phyloP scores from a whole-genome alignment of 2,329 filamentous ascomycete genomes.

The Fusarium coffeatum region DNA sequence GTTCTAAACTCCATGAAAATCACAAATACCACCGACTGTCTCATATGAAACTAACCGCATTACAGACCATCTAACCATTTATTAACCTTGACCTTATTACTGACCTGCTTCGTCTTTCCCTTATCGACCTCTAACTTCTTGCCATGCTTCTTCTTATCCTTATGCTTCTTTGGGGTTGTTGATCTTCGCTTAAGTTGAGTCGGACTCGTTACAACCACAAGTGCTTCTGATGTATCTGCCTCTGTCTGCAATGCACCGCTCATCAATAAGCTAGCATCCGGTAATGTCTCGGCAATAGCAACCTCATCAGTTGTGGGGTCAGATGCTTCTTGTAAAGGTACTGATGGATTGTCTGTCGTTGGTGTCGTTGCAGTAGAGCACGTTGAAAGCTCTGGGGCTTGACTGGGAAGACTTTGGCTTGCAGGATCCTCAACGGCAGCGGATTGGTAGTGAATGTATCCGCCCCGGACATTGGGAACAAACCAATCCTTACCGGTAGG shows the following conservation, averaged over 20 bases:
- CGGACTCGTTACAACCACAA: constrained; percentile 17
- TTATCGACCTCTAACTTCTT: constrained; percentile 34
- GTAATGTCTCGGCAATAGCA: constrained; percentile 1
- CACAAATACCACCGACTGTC: neutral
- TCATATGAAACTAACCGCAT: neutral
- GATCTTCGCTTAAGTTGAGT: constrained; percentile 6
- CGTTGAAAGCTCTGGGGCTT: constrained; percentile 17
- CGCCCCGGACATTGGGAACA: constrained; percentile 29
- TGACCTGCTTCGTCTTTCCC: constrained; percentile 41
- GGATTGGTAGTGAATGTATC: constrained; percentile 44
- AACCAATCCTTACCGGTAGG: constrained; percentile 38
- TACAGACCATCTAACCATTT: constrained; percentile 37
- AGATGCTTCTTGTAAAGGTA: neutral
- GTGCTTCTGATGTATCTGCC: neutral
- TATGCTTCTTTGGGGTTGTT: constrained; percentile 30
- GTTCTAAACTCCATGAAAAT: neutral
- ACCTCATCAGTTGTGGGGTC: constrained; percentile 10
- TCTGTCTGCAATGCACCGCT: constrained; percentile 28
- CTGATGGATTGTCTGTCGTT: neutral
- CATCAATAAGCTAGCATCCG: constrained; percentile 12
- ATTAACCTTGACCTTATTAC: constrained; percentile 35
- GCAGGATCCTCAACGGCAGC: constrained; percentile 17
- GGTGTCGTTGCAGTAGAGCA: constrained; percentile 24
- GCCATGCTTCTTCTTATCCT: constrained; percentile 38
- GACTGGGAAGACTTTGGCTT: neutral